Conservation (phyloP, 257 asterid species). For the Gentiana dahurica region DNA sequence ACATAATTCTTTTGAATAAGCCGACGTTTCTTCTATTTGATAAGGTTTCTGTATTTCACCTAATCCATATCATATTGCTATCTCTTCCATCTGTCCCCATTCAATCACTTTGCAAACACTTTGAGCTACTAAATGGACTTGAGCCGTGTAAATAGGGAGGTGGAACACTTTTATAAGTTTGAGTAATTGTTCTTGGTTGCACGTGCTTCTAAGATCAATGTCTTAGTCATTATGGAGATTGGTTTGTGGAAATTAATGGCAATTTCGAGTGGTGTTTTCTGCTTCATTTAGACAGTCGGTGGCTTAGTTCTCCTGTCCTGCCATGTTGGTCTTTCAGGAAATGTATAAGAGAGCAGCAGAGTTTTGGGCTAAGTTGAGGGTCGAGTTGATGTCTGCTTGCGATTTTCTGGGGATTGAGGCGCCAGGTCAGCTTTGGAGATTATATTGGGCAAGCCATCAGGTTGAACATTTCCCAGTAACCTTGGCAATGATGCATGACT, state of each 20-base stretch:
- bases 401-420: constrained; percentile 39
- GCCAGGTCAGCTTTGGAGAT: constrained; percentile 88
- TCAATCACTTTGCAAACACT: too few relatives aligned
- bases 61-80: too few relatives aligned
- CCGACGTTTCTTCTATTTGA: too few relatives aligned
- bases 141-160: too few relatives aligned
- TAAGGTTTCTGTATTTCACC: too few relatives aligned
- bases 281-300: background rate
- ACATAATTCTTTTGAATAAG: too few relatives aligned
- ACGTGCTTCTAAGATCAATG: too few relatives aligned
- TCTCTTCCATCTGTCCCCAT: too few relatives aligned
- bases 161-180: too few relatives aligned
- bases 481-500: background rate
- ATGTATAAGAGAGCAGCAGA: constrained; percentile 80
- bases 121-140: too few relatives aligned
- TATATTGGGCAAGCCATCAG: constrained; percentile 98
- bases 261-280: background rate
- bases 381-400: constrained; percentile 72
- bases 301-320: constrained; percentile 9
- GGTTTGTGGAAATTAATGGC: background rate
- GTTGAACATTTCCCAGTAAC: constrained; percentile 25
- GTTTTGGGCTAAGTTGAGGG: constrained; percentile 89
- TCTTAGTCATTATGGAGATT: background rate
- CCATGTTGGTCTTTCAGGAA: constrained; percentile 43
- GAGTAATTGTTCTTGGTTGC: too few relatives aligned